These are phyloP conservation scores for Pythium utonaiense DNA, from an alignment of 352 stramenopile species.

Conservation along the genomic window DNA sequence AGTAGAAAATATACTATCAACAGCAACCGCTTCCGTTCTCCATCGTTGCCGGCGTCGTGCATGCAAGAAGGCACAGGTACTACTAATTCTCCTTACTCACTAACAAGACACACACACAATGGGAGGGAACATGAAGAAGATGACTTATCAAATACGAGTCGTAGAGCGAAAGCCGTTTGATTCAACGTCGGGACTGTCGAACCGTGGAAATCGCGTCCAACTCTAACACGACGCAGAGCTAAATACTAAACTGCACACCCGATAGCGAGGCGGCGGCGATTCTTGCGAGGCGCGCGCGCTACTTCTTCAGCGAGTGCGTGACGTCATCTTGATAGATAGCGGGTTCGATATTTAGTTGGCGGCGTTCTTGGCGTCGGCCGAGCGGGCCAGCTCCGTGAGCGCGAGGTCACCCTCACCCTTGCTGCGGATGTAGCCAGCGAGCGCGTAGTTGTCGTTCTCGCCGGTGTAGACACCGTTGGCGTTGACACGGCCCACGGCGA, in stretches of 20 bases:
- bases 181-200: constrained; percentile 14
- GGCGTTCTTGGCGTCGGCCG: constrained; percentile 75
- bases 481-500: constrained; percentile 98
- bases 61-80: too few species aligned
- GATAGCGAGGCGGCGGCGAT: background rate
- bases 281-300: background rate
- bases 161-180: constrained; percentile 13
- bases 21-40: too few species aligned
- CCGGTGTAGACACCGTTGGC: constrained; percentile 95
- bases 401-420: constrained; percentile 95
- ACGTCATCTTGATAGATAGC: constrained; percentile 7
- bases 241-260: constrained; percentile 17
- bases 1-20: too few species aligned
- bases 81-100: too few species aligned
- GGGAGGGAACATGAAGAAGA: background rate
- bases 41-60: too few species aligned
- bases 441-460: constrained; percentile 93
- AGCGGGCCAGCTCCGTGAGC: constrained; percentile 78
- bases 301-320: background rate
- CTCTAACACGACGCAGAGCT: constrained; percentile 14
- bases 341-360: constrained; percentile 19
- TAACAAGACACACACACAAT: background rate
- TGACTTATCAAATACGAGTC: constrained; percentile 1
- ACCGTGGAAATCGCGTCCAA: constrained; percentile 14
- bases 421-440: constrained; percentile 96